Base-by-base conservation (phyloP, 192 early-diverging fungal genomes). In the Backusella tarrabulga region DNA sequence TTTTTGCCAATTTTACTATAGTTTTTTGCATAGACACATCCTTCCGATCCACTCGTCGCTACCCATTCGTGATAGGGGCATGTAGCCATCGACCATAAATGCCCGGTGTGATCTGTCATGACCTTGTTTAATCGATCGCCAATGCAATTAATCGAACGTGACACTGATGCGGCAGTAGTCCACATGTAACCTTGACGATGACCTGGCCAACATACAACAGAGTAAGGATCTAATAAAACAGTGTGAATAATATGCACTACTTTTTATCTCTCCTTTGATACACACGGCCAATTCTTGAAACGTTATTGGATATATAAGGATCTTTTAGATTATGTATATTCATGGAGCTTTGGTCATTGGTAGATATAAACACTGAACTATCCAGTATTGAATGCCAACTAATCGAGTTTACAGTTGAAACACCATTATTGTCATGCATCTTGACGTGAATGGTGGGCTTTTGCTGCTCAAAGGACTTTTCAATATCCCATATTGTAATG, bases 61-160 rank as follows among this genome's bases (percentile, higher is more conserved):
- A 72, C 50, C 14, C 19, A 12, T 1, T n/a, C 40, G 44, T 78
- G 77, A 6, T 50, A 6, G 1, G 46, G 5, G 26, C 71, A 35
- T 23, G 56, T 54, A 66, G 23, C 71, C 41, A 78, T 67, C 12
- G 54, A 72, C 69, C 77, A 78, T 42, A 78, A 17, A 34, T 72
- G 38, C 1, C 38, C 71, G 32, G 1, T 34, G n/a, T 77, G 52
- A 8, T 34, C 50, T 8, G 68, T 44, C 15, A 44, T 12, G 4
- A 17, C 42, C 4, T 4, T 26, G 21, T 29, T 44, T 0, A 6
- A 4, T 14, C 21, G 3, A 75, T 32, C 7, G 0, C 40, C 26
- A 17, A 50, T 15, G 19, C 42, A 29, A 1, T 17, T 12, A 15
- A 32, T 34, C 4, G 17, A 26, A 46, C 71, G n/a, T 46, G 15